These are phyloP conservation scores for Tolypocladium amazonense DNA, from an alignment of 2,329 filamentous ascomycete species.

Conservation along the genomic window DNA sequence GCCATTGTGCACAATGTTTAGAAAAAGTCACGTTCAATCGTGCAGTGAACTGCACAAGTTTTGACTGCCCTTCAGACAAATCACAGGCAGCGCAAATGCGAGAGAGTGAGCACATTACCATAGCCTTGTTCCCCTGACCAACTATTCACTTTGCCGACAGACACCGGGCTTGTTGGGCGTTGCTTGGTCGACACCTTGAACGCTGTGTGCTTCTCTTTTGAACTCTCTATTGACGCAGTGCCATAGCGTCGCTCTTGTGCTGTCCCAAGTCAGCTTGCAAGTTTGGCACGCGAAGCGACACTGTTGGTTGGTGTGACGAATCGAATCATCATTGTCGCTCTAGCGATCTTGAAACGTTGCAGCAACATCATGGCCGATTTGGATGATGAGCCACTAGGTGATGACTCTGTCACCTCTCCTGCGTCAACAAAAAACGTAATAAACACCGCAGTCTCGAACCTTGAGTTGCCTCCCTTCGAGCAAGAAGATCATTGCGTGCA, in stretches of 20 bases:
- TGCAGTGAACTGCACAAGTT: background rate
- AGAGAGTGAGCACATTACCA: background rate
- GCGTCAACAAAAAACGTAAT: background rate
- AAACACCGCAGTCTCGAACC: background rate
- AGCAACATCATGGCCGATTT: background rate
- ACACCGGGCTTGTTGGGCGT: background rate
- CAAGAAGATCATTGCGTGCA: background rate
- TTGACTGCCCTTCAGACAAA: background rate
- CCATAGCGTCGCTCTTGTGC: background rate
- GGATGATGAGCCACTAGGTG: background rate
- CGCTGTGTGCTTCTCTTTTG: background rate
- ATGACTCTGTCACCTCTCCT: background rate
- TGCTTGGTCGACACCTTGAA: background rate
- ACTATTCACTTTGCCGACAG: background rate
- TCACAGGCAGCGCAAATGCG: background rate
- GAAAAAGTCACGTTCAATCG: background rate
- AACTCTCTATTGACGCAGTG: background rate
- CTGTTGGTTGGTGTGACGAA: background rate
- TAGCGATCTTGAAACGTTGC: background rate
- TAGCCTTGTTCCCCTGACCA: background rate
- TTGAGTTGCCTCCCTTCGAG: background rate
- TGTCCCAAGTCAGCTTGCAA: too few species aligned
- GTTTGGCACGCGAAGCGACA: background rate
- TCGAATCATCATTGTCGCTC: background rate
- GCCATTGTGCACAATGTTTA: background rate